Percentiles rank a stretch among this genome's conserved stretches.
These are phyloP conservation scores for Coleophoma cylindrospora DNA, from an alignment of 2,329 filamentous ascomycete species.

Conservation along the genomic window DNA sequence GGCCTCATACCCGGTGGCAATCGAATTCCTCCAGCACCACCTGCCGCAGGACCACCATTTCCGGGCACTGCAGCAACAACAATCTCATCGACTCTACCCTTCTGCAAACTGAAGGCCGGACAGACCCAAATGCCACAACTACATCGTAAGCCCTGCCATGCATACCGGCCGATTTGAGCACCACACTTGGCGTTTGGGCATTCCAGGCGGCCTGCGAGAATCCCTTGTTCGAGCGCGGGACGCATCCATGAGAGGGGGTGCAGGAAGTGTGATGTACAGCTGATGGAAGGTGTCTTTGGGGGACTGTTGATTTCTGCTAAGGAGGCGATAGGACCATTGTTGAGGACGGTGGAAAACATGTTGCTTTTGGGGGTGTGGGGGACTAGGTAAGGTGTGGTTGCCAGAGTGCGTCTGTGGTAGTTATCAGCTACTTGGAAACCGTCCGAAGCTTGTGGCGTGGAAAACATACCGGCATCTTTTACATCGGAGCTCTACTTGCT, in stretches of 20 bases:
- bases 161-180: conserved; percentile 84
- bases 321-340: conserved; percentile 15
- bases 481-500: conserved; percentile 65
- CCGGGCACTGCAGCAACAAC: not conserved
- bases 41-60: conserved; percentile 7
- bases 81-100: conserved; percentile 72
- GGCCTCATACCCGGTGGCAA: conserved; percentile 45
- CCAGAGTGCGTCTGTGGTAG: conserved; percentile 41
- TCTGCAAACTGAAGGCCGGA: conserved; percentile 82
- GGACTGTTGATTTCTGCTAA: conserved; percentile 5
- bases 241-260: conserved; percentile 97
- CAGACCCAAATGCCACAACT: conserved; percentile 88
- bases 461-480: conserved; percentile 72
- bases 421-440: no score
- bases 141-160: conserved; percentile 93
- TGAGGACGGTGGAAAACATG: conserved; percentile 5
- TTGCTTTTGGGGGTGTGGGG: conserved; percentile 38
- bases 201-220: conserved; percentile 75
- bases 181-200: conserved; percentile 78
- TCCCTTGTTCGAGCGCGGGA: conserved; percentile 70
- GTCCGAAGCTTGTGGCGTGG: no score
- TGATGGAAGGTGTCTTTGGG: conserved; percentile 20
- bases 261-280: conserved; percentile 83
- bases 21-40: conserved; percentile 40
- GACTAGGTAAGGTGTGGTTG: conserved; percentile 56